Conservation (phyloP, 139 green algal genomes). For the Picochlorum costavermella region DNA sequence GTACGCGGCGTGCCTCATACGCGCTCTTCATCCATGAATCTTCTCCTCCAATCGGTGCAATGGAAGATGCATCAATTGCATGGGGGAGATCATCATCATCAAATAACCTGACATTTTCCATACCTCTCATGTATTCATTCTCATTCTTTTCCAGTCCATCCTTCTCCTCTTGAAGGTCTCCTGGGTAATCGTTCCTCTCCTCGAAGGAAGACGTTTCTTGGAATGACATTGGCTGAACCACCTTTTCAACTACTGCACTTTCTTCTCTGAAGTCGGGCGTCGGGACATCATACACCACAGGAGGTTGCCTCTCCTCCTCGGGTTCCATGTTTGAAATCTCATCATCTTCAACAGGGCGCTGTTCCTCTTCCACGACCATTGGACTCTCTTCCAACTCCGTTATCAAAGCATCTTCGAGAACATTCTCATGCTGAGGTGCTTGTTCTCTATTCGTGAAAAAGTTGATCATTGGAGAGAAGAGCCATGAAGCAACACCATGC, state of each 20-base stretch:
- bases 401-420: no score
- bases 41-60: slow-evolving; percentile 18
- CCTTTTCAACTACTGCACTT: background rate
- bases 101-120: background rate
- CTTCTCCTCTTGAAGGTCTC: background rate
- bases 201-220: background rate
- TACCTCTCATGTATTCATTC: slow-evolving; percentile 5
- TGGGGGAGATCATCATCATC: slow-evolving; percentile 8
- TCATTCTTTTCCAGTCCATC: background rate
- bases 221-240: background rate
- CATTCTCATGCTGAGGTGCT: no score
- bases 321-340: no score
- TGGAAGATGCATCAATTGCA: slow-evolving; percentile 8
- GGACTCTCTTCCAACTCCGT: no score
- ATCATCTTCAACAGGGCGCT: no score
- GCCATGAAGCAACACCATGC: background rate
- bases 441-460: no score
- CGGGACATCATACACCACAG: no score
- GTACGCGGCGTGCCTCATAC: background rate
- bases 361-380: no score
- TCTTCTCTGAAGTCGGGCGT: no score
- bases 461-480: no score
- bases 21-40: slow-evolving; percentile 15
- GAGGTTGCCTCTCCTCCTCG: no score
- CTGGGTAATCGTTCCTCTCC: background rate